Evolutionary conservation across 345 rosid genomes (phyloP), one percentile per base, ranked within the genome.

Genomic region (Gossypium anomalum): DNA sequence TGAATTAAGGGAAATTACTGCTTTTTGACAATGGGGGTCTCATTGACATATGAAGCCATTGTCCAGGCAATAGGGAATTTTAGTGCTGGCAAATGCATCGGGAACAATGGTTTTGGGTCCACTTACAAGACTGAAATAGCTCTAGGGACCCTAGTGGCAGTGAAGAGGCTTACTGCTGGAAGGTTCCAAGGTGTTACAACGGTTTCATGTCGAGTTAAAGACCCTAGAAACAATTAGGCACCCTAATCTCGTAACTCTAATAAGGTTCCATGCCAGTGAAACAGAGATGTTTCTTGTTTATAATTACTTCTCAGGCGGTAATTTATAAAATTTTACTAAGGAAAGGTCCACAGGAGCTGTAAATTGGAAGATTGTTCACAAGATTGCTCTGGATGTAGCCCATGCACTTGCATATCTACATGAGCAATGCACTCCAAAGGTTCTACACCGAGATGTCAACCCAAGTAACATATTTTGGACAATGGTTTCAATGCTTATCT

Each of bases 251-350:
- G 62, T 58, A 23, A 58, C 62, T 58, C 62, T 58, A 58, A 23
- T 58, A 58, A 29, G 34, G 62, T 58, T 22, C 8, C 34, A 22
- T 58, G 62, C 34, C 29, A 58, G 62, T 23, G 62, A 58, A 58
- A 58, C 62, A 23, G 34, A 23, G 61, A 57, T 57, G 34, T 58
- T 58, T 58, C 86, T 89, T 8, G 74, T 89, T 45, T 89, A 89
- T 78, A 89, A 89, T 73, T 89, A 89, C 75, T 76, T 89, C 52
- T 80, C 92, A 0, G 89, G 90, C 2, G 88, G 92, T 16, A 89
- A 89, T 75, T 72, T 89, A 14, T 82, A 89, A 62, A 80, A 82
- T 41, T 89, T 89, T 71, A 89, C 87, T 16, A 83, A 84, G 83
- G 27, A 57, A 57, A 57, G 29, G 61, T 23, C 62, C 34, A 58